These are phyloP conservation scores for Plasmodium gonderi DNA, from an alignment of 169 alveolate genomes.

Conservation along the genomic window DNA sequence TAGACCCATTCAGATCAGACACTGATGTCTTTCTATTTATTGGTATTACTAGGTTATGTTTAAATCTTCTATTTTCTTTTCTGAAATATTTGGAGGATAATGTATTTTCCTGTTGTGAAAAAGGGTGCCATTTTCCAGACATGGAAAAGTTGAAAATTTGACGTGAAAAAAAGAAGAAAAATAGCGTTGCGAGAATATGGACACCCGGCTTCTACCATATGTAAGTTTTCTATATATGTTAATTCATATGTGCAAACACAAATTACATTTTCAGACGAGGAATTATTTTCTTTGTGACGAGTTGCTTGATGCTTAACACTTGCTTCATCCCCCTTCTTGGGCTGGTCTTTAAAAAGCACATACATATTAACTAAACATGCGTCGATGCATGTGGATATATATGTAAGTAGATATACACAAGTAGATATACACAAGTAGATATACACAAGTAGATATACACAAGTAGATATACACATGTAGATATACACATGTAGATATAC, in stretches of 20 bases:
- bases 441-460: neutral
- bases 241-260: neutral
- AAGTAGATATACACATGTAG: neutral
- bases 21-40: neutral
- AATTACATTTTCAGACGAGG: constrained; percentile 66
- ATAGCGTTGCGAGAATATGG: too few relatives aligned
- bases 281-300: neutral
- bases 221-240: neutral
- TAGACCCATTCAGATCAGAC: neutral
- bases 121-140: neutral
- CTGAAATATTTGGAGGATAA: constrained; percentile 58
- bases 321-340: constrained; percentile 33
- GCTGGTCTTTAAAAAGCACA: constrained; percentile 61
- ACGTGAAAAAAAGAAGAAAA: neutral
- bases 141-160: neutral
- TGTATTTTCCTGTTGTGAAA: constrained; percentile 35
- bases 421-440: neutral
- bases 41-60: constrained; percentile 44
- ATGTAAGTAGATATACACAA: neutral
- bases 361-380: constrained; percentile 12
- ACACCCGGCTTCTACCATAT: neutral
- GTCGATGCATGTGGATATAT: neutral
- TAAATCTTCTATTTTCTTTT: constrained; percentile 58
- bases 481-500: neutral
- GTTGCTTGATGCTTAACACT: neutral